Percentiles rank a stretch among this genome's conserved stretches.
These are phyloP conservation scores for Vitis hybrid DNA, from an alignment of 177 flowering plant genomes.

Conservation along the genomic window DNA sequence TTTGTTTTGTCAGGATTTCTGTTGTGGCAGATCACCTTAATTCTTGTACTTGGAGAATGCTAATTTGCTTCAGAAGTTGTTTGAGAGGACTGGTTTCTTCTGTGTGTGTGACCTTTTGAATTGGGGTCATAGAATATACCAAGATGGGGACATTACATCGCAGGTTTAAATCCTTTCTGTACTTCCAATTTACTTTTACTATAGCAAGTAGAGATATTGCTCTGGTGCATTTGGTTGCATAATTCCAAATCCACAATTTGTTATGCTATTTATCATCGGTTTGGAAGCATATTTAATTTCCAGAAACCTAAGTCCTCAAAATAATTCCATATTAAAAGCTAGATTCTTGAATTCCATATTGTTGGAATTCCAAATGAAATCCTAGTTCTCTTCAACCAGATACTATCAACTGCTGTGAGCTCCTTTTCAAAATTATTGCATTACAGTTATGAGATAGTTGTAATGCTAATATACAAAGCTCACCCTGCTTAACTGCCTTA, in stretches of 20 bases:
- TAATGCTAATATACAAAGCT: background rate
- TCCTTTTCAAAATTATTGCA: background rate
- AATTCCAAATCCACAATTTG: too few species aligned
- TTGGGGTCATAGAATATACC: conserved; percentile 10
- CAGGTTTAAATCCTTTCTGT: conserved; percentile 31
- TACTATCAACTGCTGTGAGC: background rate
- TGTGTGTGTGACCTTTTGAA: conserved; percentile 14
- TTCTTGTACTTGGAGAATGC: conserved; percentile 8
- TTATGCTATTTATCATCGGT: too few species aligned
- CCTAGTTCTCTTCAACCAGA: background rate
- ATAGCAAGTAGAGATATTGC: too few species aligned
- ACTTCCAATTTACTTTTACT: too few species aligned
- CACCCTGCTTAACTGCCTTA: background rate
- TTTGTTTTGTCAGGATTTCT: conserved; percentile 2
- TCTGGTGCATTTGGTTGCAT: too few species aligned
- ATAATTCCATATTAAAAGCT: too few species aligned
- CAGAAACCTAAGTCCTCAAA: too few species aligned
- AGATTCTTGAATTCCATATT: too few species aligned
- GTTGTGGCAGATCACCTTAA: background rate
- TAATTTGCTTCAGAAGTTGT: conserved; percentile 10
- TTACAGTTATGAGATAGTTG: background rate
- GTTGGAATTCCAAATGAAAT: too few species aligned
- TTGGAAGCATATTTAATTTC: too few species aligned
- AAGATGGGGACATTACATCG: conserved; percentile 46
- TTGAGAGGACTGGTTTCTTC: conserved; percentile 6